Percentiles rank a stretch among this genome's conserved stretches.
Evolutionary conservation across 2,329 filamentous ascomycete species (phyloP).

Genomic region (Nigrospora sphaerica): DNA sequence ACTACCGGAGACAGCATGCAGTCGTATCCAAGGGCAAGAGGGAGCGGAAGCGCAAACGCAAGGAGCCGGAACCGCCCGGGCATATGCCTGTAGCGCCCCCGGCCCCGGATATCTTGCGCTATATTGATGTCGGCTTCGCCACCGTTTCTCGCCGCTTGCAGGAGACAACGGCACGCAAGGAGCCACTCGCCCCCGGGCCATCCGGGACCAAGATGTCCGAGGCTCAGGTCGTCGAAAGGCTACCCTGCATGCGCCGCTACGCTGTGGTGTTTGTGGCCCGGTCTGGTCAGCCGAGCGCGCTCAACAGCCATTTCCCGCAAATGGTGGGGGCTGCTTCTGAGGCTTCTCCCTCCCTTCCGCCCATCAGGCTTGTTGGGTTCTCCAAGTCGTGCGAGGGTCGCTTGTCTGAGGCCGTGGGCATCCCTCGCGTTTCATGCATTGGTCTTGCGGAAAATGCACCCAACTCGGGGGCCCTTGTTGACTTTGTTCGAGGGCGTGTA

Average conservation of each 20-base stretch:
- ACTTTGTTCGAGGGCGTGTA: slow-evolving; percentile 47
- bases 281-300: slow-evolving; percentile 48
- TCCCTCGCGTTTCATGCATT: slow-evolving; percentile 59
- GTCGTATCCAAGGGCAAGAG: slow-evolving; percentile 56
- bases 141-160: slow-evolving; percentile 55
- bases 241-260: slow-evolving; percentile 22
- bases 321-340: slow-evolving; percentile 45
- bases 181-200: not conserved
- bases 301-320: slow-evolving; percentile 54
- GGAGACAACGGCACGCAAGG: slow-evolving; percentile 20
- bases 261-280: slow-evolving; percentile 51
- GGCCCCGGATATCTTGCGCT: slow-evolving; percentile 44
- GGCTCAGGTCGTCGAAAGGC: too few species aligned
- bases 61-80: slow-evolving; percentile 14
- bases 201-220: too few species aligned
- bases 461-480: slow-evolving; percentile 46
- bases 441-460: slow-evolving; percentile 51
- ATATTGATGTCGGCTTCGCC: slow-evolving; percentile 59
- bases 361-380: slow-evolving; percentile 54
- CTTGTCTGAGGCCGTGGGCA: slow-evolving; percentile 48
- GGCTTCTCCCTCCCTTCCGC: slow-evolving; percentile 24
- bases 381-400: slow-evolving; percentile 52
- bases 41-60: slow-evolving; percentile 43
- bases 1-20: slow-evolving; percentile 47
- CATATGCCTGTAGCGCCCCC: slow-evolving; percentile 19